Conservation (phyloP, 345 rosid species). For the Eucalyptus paniculata region DNA sequence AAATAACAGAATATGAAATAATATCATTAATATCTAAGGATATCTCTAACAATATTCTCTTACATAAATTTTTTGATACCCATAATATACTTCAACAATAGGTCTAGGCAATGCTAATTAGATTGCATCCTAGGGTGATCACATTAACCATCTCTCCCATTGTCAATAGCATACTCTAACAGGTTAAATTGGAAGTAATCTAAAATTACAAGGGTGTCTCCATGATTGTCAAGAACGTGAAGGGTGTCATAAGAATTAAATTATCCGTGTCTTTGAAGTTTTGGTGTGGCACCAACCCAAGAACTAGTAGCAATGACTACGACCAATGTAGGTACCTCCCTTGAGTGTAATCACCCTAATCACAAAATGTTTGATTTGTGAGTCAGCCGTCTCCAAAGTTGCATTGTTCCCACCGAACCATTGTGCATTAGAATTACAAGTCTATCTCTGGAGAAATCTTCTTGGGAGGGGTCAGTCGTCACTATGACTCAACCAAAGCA, state of each 20-base stretch:
- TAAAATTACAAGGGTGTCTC: neutral
- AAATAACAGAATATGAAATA: neutral
- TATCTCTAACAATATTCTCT: neutral
- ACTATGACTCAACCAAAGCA: fast-evolving
- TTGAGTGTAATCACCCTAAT: neutral
- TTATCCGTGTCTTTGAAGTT: fast-evolving
- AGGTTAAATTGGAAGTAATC: neutral
- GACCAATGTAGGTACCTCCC: neutral
- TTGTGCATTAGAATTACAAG: too few species aligned
- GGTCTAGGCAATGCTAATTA: neutral
- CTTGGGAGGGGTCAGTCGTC: neutral
- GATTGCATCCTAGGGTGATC: neutral
- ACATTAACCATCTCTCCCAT: neutral
- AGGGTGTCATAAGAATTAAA: neutral
- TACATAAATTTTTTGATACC: neutral
- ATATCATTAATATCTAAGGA: neutral
- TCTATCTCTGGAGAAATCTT: neutral
- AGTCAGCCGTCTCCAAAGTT: too few species aligned
- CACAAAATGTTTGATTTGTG: neutral
- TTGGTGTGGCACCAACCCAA: neutral
- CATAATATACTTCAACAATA: neutral
- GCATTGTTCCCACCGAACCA: too few species aligned
- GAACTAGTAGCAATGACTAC: fast-evolving
- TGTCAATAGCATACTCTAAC: fast-evolving
- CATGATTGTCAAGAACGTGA: neutral